Percentiles rank a stretch among this genome's conserved stretches.
Conservation (phyloP, 73 alveolate genomes). For the Paramecium biaurelia region DNA sequence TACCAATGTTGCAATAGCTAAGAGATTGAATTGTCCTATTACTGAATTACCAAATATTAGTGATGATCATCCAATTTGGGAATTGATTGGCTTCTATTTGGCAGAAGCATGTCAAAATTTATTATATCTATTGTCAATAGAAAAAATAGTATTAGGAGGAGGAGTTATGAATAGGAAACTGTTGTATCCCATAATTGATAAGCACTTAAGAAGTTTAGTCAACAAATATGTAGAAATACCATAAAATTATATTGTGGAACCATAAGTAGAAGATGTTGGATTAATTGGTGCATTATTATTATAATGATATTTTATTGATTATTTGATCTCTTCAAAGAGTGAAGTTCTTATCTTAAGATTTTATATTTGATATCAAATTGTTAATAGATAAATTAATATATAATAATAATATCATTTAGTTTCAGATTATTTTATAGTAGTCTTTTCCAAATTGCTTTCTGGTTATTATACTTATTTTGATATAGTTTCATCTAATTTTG, state of each 20-base stretch:
- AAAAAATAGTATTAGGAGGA: slow-evolving; percentile 94
- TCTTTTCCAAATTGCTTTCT: not conserved
- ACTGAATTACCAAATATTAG: slow-evolving; percentile 66
- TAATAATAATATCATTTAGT: not conserved
- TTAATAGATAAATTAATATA: not conserved
- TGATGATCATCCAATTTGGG: slow-evolving; percentile 91
- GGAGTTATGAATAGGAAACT: slow-evolving; percentile 92
- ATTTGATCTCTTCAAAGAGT: not conserved
- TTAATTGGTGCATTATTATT: not conserved
- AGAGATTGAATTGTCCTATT: slow-evolving; percentile 74
- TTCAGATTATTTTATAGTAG: not conserved
- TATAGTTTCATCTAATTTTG: not conserved
- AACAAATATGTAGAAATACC: slow-evolving; percentile 67
- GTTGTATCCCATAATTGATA: slow-evolving; percentile 70
- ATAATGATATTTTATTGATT: not conserved
- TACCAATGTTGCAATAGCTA: slow-evolving; percentile 79
- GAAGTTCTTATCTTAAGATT: not conserved
- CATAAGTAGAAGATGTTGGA: not conserved
- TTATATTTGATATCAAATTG: not conserved
- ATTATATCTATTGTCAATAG: slow-evolving; percentile 62
- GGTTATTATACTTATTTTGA: not conserved
- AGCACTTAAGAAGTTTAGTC: slow-evolving; percentile 21
- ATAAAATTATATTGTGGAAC: not conserved
- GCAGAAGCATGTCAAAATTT: slow-evolving; percentile 76
- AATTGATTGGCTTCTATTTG: slow-evolving; percentile 78